These are phyloP conservation scores for Chaetomiaceae sp. DNA, from an alignment of 2,329 filamentous ascomycete genomes.

Conservation along the genomic window DNA sequence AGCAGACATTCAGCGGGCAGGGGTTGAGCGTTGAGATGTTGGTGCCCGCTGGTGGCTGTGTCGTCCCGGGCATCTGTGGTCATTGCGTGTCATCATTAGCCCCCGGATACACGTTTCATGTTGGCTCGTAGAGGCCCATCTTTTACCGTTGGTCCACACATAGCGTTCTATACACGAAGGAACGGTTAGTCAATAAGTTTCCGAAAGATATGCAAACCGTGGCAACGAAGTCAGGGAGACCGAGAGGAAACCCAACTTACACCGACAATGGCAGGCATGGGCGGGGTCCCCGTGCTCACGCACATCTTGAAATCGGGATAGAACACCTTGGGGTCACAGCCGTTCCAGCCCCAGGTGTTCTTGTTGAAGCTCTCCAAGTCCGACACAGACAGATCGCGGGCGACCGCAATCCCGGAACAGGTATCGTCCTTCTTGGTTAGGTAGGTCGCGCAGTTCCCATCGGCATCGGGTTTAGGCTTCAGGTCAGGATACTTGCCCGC, in stretches of 20 bases:
- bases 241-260: too few relatives aligned
- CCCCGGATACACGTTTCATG: too few relatives aligned
- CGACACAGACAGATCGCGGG: slow-evolving; percentile 27
- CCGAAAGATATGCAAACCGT: too few relatives aligned
- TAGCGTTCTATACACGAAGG: too few relatives aligned
- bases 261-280: slow-evolving; percentile 40
- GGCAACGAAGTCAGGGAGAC: too few relatives aligned
- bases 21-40: slow-evolving; percentile 37
- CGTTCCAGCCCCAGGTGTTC: slow-evolving; percentile 35
- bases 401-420: slow-evolving; percentile 25
- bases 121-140: too few relatives aligned
- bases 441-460: slow-evolving; percentile 34
- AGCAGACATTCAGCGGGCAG: slow-evolving; percentile 20
- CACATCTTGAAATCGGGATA: slow-evolving; percentile 8
- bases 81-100: too few relatives aligned
- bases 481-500: slow-evolving; percentile 31
- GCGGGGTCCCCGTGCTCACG: slow-evolving; percentile 23
- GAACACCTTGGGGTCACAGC: slow-evolving; percentile 33
- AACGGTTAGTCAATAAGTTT: too few relatives aligned
- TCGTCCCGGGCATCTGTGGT: slow-evolving; percentile 36
- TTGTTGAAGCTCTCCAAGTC: slow-evolving; percentile 35
- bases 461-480: slow-evolving; percentile 28
- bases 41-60: slow-evolving; percentile 24
- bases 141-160: too few relatives aligned
- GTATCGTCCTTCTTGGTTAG: slow-evolving; percentile 28